These are phyloP conservation scores for Hypomyces perniciosus DNA, from an alignment of 2,329 filamentous ascomycete species.

Conservation along the genomic window DNA sequence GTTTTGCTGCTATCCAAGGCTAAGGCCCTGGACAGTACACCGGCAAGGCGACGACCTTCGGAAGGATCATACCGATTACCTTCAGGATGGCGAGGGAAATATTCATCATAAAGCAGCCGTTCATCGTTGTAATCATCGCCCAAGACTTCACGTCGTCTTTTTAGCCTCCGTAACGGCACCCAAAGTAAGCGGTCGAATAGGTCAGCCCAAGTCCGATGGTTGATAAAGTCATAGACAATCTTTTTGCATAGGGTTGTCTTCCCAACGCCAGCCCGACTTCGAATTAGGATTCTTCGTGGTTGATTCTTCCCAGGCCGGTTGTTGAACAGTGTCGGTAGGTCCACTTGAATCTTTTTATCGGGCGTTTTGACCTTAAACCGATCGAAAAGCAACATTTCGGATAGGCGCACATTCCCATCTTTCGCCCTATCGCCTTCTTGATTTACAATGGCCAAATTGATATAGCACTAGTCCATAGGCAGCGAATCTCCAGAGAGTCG, in stretches of 20 bases:
- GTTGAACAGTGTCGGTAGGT: conserved; percentile 24
- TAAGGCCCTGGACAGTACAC: conserved; percentile 14
- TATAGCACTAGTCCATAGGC: conserved; percentile 32
- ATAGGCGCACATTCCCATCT: too few species aligned
- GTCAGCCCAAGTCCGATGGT: conserved; percentile 11
- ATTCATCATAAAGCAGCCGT: conserved; percentile 23
- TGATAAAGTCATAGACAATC: conserved; percentile 29
- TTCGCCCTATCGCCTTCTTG: conserved; percentile 1
- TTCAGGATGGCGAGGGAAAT: conserved; percentile 18
- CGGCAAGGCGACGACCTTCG: conserved; percentile 10
- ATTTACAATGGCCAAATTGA: conserved; percentile 34
- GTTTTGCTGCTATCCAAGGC: conserved; percentile 16
- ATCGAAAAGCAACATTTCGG: not conserved
- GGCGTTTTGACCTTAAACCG: conserved; percentile 24
- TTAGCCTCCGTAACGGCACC: conserved; percentile 34
- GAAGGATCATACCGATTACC: not conserved
- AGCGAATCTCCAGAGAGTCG: conserved; percentile 29
- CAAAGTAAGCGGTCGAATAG: conserved; percentile 34
- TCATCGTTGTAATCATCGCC: conserved; percentile 17
- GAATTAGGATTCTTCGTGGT: conserved; percentile 29
- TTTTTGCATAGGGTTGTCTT: conserved; percentile 36
- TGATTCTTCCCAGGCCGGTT: conserved; percentile 14
- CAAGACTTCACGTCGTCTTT: conserved; percentile 8
- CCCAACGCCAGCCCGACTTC: conserved; percentile 29
- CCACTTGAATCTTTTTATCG: conserved; percentile 18